phyloP scores from a whole-genome alignment of 371 early-diverging fungal species.

The Mucor sp. region DNA sequence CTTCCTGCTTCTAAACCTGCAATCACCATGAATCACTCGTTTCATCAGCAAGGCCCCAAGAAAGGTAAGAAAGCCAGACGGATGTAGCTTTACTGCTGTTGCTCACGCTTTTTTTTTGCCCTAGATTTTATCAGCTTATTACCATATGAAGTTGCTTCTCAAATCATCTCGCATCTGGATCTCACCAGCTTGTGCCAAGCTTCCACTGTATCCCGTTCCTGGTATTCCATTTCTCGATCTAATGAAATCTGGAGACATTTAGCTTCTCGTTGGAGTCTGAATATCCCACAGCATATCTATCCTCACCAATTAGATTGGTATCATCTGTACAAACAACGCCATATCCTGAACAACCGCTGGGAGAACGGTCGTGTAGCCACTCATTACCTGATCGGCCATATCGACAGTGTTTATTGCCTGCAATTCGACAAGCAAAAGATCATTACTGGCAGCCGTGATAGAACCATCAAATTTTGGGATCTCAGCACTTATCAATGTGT shows the following conservation, averaged over 20 bases:
- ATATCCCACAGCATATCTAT: not conserved
- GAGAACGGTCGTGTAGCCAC: constrained; percentile 31
- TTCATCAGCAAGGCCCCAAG: not conserved
- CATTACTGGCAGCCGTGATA: constrained; percentile 93
- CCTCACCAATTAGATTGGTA: constrained; percentile 28
- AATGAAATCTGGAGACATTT: constrained; percentile 22
- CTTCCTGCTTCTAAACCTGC: not conserved
- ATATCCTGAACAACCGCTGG: constrained; percentile 45
- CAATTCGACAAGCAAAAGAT: constrained; percentile 85
- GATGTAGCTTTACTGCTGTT: not conserved
- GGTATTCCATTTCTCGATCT: constrained; percentile 15
- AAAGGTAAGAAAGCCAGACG: constrained; percentile 5
- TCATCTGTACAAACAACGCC: constrained; percentile 37
- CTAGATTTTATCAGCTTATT: constrained; percentile 22
- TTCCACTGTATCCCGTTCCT: constrained; percentile 9
- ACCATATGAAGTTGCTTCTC: constrained; percentile 23
- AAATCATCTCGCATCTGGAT: constrained; percentile 19
- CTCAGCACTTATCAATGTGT: constrained; percentile 52
- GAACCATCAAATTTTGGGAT: constrained; percentile 87
- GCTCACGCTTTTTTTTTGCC: not conserved
- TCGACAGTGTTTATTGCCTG: constrained; percentile 93
- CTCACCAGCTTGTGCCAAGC: constrained; percentile 6
- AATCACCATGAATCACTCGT: not conserved
- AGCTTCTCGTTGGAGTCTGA: not conserved
- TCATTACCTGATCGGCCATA: constrained; percentile 75